phyloP scores from a whole-genome alignment of 2,329 filamentous ascomycete genomes.

The Pestalotiopsis sp. region DNA sequence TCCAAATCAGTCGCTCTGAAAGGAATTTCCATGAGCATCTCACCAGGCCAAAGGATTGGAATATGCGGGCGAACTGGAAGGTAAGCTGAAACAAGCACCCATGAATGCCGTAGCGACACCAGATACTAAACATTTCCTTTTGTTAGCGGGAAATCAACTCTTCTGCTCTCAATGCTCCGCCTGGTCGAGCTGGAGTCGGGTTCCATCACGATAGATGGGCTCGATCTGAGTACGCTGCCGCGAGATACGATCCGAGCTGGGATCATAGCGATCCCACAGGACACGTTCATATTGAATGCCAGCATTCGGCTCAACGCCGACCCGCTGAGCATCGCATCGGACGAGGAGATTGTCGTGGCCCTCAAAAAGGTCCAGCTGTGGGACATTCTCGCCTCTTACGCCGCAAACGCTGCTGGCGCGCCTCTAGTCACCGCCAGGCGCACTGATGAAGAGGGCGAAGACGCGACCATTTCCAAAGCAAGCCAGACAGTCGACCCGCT shows the following conservation, averaged over 20 bases:
- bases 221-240: background rate
- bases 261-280: slow-evolving; percentile 52
- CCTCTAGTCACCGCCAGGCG: no score
- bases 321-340: slow-evolving; percentile 27
- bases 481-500: no score
- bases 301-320: slow-evolving; percentile 38
- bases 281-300: slow-evolving; percentile 43
- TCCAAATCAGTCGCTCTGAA: slow-evolving; percentile 10
- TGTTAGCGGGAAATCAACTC: slow-evolving; percentile 32
- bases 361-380: no score
- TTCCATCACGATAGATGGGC: background rate
- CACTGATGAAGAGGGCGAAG: no score
- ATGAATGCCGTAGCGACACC: background rate
- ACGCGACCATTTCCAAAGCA: no score
- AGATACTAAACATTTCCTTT: slow-evolving; percentile 41
- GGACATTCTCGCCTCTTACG: no score
- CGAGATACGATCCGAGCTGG: background rate
- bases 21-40: slow-evolving; percentile 14
- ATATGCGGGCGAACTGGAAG: slow-evolving; percentile 6
- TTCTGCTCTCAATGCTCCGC: background rate
- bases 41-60: slow-evolving; percentile 6
- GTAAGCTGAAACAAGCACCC: background rate
- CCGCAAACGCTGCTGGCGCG: no score
- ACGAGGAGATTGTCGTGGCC: slow-evolving; percentile 8
- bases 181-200: background rate